Conservation (phyloP, 2,329 filamentous ascomycete genomes). For the Cylindrodendrum hubeiense region DNA sequence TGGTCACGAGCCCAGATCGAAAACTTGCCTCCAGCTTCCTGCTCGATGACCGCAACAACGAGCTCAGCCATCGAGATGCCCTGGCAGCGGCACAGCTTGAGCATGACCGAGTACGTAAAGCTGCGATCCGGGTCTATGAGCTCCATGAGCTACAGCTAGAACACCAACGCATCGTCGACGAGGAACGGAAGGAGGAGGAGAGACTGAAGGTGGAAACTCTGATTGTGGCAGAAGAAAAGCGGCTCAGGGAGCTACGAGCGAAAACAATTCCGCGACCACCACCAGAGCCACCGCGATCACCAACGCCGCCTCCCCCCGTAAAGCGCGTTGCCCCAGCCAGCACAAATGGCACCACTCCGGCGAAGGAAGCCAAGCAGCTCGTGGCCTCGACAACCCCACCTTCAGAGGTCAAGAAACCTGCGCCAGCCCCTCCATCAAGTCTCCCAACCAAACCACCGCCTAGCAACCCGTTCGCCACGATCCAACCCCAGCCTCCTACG, state of each 20-base stretch:
- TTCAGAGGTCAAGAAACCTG: slow-evolving; percentile 36
- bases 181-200: slow-evolving; percentile 61
- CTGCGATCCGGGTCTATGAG: slow-evolving; percentile 62
- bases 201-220: slow-evolving; percentile 59
- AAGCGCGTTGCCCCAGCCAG: slow-evolving; percentile 35
- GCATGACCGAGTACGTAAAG: slow-evolving; percentile 73
- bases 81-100: slow-evolving; percentile 74
- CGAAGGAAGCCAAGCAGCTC: slow-evolving; percentile 34
- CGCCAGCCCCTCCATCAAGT: slow-evolving; percentile 28
- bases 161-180: slow-evolving; percentile 56
- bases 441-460: slow-evolving; percentile 39
- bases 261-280: slow-evolving; percentile 60
- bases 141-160: slow-evolving; percentile 61
- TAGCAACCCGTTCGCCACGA: slow-evolving; percentile 36
- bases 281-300: slow-evolving; percentile 49
- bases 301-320: slow-evolving; percentile 35
- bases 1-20: slow-evolving; percentile 57
- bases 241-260: slow-evolving; percentile 60
- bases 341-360: slow-evolving; percentile 37
- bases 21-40: slow-evolving; percentile 71
- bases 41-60: slow-evolving; percentile 70
- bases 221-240: slow-evolving; percentile 60
- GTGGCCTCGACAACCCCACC: slow-evolving; percentile 35
- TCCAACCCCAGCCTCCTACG: slow-evolving; percentile 28
- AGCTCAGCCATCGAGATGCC: slow-evolving; percentile 73